Evolutionary conservation across 2,329 filamentous ascomycete species (phyloP).

Genomic region (Raffaelea albimanens): DNA sequence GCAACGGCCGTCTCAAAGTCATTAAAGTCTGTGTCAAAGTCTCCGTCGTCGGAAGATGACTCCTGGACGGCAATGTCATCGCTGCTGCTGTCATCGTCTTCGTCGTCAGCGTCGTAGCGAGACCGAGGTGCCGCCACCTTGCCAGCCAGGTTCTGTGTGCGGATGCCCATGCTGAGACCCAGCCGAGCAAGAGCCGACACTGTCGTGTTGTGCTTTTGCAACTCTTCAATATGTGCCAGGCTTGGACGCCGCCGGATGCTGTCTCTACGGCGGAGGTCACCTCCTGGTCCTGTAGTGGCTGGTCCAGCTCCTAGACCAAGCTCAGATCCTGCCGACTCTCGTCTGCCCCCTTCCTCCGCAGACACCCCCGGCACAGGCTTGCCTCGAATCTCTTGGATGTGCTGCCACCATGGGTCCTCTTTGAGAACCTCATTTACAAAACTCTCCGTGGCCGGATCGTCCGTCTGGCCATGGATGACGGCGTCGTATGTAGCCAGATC

Average conservation of each 20-base stretch:
- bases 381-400: conserved; percentile 50
- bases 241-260: conserved; percentile 29
- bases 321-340: too few species aligned
- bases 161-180: conserved; percentile 63
- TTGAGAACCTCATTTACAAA: conserved; percentile 57
- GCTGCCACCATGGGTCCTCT: conserved; percentile 75
- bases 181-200: conserved; percentile 42
- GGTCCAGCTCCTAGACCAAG: too few species aligned
- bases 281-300: too few species aligned
- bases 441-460: conserved; percentile 44
- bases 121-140: conserved; percentile 28
- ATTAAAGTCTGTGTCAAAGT: conserved; percentile 23
- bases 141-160: conserved; percentile 61
- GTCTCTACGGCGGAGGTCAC: too few species aligned
- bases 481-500: conserved; percentile 63
- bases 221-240: conserved; percentile 49
- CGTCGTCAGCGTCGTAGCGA: conserved; percentile 28
- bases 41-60: conserved; percentile 12
- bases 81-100: conserved; percentile 16
- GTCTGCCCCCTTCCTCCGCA: too few species aligned
- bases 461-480: conserved; percentile 62
- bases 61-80: conserved; percentile 16
- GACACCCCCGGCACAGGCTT: conserved; percentile 7
- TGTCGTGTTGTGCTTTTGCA: conserved; percentile 48
- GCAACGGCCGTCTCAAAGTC: conserved; percentile 29